A percentile compares a stretch with the other conserved stretches of the same genome.
phyloP scores from a whole-genome alignment of 139 green algal species.

The Coelastrella sp. region DNA sequence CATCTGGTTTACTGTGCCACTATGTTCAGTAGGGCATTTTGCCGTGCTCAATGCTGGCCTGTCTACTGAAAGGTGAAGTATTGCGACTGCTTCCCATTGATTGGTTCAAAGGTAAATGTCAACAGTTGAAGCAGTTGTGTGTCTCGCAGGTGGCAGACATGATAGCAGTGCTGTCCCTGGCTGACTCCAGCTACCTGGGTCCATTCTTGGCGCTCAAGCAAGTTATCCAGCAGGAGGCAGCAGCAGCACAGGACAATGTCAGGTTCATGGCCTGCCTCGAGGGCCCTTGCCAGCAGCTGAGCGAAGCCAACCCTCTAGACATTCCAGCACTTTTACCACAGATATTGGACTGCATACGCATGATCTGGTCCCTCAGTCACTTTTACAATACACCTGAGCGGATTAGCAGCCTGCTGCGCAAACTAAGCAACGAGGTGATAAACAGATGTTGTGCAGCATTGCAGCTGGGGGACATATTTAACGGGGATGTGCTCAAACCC shows the following conservation, averaged over 20 bases:
- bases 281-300: constrained; percentile 76
- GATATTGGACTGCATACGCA: constrained; percentile 83
- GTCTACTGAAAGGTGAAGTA: no score
- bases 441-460: constrained; percentile 83
- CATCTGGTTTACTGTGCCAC: not conserved
- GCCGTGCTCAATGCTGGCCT: no score
- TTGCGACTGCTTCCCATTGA: no score
- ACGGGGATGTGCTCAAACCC: constrained; percentile 52
- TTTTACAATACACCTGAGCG: constrained; percentile 92
- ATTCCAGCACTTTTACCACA: constrained; percentile 79
- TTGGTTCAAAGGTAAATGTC: no score
- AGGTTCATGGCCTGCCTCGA: constrained; percentile 83
- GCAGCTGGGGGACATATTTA: constrained; percentile 76
- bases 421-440: constrained; percentile 90
- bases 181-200: constrained; percentile 81
- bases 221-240: constrained; percentile 81
- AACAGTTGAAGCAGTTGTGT: not conserved
- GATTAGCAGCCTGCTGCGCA: constrained; percentile 85
- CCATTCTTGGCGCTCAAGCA: constrained; percentile 82
- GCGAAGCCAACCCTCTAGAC: constrained; percentile 55
- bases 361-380: constrained; percentile 87
- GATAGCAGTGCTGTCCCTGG: constrained; percentile 74
- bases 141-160: constrained; percentile 59
- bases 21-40: not conserved
- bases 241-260: constrained; percentile 87